A percentile compares a stretch with the other conserved stretches of the same genome.
Evolutionary conservation across 371 early-diverging fungal species (phyloP).

Genomic region (Thermomucor indicae-seudaticae): DNA sequence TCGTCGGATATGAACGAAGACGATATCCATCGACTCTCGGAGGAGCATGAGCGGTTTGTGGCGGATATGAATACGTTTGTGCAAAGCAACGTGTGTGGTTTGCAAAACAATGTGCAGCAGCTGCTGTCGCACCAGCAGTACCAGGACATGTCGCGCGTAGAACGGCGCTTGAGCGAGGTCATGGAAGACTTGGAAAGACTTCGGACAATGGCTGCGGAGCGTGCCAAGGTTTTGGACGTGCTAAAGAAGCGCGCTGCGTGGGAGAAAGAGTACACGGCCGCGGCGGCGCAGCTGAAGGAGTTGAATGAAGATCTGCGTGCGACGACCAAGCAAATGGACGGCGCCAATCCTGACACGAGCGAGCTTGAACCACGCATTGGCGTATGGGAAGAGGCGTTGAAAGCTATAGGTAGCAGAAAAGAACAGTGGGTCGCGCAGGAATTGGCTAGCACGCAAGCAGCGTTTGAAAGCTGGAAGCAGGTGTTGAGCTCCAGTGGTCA

Average conservation of each 20-base stretch:
- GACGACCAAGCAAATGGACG: slow-evolving; percentile 1
- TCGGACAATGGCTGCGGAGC: slow-evolving; percentile 21
- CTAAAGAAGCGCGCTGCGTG: slow-evolving; percentile 22
- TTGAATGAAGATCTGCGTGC: slow-evolving; percentile 28
- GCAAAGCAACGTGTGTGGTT: background rate
- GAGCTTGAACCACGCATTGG: background rate
- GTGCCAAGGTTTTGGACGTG: slow-evolving; percentile 26
- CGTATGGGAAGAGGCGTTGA: background rate
- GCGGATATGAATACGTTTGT: background rate
- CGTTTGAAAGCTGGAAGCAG: background rate
- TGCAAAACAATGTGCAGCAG: slow-evolving; percentile 1
- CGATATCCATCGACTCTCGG: background rate
- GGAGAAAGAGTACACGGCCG: slow-evolving; percentile 20
- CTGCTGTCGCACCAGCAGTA: slow-evolving; percentile 6
- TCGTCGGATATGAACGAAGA: background rate
- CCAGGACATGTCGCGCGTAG: slow-evolving; percentile 27
- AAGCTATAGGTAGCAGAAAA: background rate
- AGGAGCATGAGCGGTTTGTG: background rate
- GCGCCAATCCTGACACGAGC: background rate
- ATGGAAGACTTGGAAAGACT: slow-evolving; percentile 19
- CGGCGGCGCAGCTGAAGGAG: slow-evolving; percentile 19
- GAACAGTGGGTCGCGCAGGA: slow-evolving; percentile 4
- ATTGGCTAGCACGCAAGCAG: slow-evolving; percentile 1
- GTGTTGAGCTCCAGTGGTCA: background rate
- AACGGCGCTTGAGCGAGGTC: slow-evolving; percentile 21